A percentile compares a stretch with the other conserved stretches of the same genome.
Evolutionary conservation across 2,329 filamentous ascomycete genomes (phyloP).

Genomic region (Colletotrichum lindemuthianum): DNA sequence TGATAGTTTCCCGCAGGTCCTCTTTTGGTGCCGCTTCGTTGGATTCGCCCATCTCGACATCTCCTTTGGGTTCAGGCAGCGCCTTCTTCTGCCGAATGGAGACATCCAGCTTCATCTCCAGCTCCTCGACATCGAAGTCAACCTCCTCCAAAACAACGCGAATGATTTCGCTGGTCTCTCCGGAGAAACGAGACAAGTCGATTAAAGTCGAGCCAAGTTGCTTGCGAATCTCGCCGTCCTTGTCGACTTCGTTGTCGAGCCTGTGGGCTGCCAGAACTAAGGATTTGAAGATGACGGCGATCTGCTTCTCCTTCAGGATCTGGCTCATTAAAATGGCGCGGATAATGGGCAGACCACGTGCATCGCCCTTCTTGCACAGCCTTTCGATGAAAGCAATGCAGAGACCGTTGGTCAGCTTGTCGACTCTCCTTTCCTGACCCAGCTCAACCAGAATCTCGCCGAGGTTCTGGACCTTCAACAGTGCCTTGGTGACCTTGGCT

Average conservation of each 20-base stretch:
- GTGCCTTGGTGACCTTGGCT: conserved; percentile 72
- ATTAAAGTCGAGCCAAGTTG: conserved; percentile 75
- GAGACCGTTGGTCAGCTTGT: conserved; percentile 78
- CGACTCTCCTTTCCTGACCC: conserved; percentile 72
- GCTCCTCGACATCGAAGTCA: conserved; percentile 76
- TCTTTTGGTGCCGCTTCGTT: conserved; percentile 44
- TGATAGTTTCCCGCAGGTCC: conserved; percentile 52
- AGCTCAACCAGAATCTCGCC: conserved; percentile 69
- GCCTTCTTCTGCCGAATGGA: conserved; percentile 68
- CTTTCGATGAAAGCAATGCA: conserved; percentile 72
- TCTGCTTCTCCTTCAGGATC: conserved; percentile 71
- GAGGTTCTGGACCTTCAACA: conserved; percentile 72
- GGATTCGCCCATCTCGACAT: conserved; percentile 59
- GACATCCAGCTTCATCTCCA: conserved; percentile 80
- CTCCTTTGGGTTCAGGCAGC: conserved; percentile 60
- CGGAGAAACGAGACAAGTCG: conserved; percentile 68
- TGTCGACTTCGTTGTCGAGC: conserved; percentile 64
- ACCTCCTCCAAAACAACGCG: conserved; percentile 73
- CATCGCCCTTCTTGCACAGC: conserved; percentile 68
- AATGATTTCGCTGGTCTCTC: conserved; percentile 70
- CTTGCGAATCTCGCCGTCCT: conserved; percentile 66
- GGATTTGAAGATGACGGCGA: conserved; percentile 72
- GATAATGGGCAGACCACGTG: conserved; percentile 66
- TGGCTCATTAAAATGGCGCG: conserved; percentile 69
- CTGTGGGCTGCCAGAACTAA: conserved; percentile 70